Conservation (phyloP, 768 basidiomycete genomes). For the Xerocomellus amylosporus region DNA sequence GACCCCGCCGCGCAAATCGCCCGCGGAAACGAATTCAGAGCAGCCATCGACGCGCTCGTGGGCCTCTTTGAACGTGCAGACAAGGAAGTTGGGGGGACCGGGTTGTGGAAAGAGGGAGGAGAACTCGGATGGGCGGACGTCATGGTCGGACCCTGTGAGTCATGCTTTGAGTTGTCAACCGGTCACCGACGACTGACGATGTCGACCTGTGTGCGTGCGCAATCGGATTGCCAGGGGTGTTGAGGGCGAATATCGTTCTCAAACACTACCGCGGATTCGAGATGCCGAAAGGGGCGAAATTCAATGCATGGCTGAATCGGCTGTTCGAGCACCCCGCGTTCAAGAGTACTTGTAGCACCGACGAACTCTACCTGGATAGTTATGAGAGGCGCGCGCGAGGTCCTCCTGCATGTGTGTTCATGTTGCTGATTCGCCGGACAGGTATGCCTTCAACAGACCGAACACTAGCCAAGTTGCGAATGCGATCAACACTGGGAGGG, state of each 20-base stretch:
- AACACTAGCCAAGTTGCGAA: slow-evolving; percentile 75
- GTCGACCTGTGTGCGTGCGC: not conserved
- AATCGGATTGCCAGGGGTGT: slow-evolving; percentile 51
- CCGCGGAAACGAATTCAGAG: slow-evolving; percentile 51
- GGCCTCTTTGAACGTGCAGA: slow-evolving; percentile 52
- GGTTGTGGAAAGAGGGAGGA: slow-evolving; percentile 58
- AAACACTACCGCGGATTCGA: slow-evolving; percentile 67
- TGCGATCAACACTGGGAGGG: slow-evolving; percentile 67
- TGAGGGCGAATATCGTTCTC: slow-evolving; percentile 60
- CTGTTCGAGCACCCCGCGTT: slow-evolving; percentile 62
- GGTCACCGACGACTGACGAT: not conserved
- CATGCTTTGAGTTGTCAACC: not conserved
- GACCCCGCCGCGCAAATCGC: slow-evolving; percentile 50
- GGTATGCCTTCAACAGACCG: slow-evolving; percentile 75
- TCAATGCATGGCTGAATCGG: slow-evolving; percentile 51
- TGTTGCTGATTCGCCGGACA: slow-evolving; percentile 22
- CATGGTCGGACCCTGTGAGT: slow-evolving; percentile 68
- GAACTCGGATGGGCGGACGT: slow-evolving; percentile 53
- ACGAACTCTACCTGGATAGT: slow-evolving; percentile 64
- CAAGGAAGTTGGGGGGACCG: slow-evolving; percentile 46
- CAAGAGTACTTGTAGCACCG: slow-evolving; percentile 65
- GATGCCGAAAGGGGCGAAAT: slow-evolving; percentile 46
- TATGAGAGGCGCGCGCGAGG: slow-evolving; percentile 55
- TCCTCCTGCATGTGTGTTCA: not conserved
- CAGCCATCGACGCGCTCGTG: slow-evolving; percentile 50